Percentiles rank a stretch among this genome's conserved stretches.
Conservation (phyloP, 2,329 filamentous ascomycete species). For the Pseudocercospora vitis region DNA sequence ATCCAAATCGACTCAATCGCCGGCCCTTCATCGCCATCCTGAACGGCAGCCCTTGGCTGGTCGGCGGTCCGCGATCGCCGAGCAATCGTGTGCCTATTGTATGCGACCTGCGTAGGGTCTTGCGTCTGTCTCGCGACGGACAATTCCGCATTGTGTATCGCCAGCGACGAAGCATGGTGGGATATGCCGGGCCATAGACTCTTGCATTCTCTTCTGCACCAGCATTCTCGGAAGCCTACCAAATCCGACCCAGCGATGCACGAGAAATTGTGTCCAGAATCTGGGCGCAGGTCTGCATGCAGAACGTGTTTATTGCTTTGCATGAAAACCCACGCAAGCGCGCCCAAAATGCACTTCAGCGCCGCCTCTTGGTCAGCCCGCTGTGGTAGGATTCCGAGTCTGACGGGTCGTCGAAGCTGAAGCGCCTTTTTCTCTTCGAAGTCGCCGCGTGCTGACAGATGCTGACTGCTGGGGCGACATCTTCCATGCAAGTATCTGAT, state of each 20-base stretch:
- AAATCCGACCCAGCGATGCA: background rate
- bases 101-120: too few species aligned
- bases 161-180: too few species aligned
- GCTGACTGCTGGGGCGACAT: background rate
- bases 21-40: too few species aligned
- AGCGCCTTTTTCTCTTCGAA: background rate
- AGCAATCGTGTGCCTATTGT: too few species aligned
- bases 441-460: background rate
- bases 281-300: background rate
- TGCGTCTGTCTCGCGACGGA: too few species aligned
- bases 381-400: background rate
- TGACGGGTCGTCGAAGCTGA: slow-evolving; percentile 1
- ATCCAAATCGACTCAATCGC: too few species aligned
- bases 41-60: too few species aligned
- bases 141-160: too few species aligned
- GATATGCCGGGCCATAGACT: too few species aligned
- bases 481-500: background rate
- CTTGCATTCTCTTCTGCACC: too few species aligned
- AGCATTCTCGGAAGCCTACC: background rate
- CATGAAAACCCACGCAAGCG: background rate
- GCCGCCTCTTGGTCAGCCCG: slow-evolving; percentile 1
- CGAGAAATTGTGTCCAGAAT: background rate
- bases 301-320: too few species aligned
- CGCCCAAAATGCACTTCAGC: background rate
- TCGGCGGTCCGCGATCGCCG: too few species aligned